phyloP scores from a whole-genome alignment of 305 asterid genomes.

The Ruellia speciosa region DNA sequence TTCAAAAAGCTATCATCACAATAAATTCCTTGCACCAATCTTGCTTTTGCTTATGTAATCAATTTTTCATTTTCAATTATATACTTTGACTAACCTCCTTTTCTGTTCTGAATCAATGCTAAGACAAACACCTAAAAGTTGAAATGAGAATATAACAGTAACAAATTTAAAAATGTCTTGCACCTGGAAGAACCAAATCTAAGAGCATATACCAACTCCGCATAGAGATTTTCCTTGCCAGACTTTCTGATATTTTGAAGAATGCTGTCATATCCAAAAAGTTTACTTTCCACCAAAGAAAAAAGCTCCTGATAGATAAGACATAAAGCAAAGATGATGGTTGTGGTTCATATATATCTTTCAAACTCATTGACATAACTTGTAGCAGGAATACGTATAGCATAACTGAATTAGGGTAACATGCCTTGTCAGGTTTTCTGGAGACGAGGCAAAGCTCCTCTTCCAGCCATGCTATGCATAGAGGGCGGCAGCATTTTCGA shows the following conservation, averaged over 20 bases:
- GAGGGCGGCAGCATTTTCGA: background rate
- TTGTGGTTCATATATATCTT: conserved; percentile 2
- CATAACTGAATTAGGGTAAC: conserved; percentile 10
- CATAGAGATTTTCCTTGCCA: conserved; percentile 75
- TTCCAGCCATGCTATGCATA: background rate
- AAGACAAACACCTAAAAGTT: background rate
- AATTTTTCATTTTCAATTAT: conserved; percentile 11
- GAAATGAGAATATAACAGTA: conserved; percentile 4
- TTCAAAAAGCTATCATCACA: conserved; percentile 9
- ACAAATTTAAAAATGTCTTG: background rate
- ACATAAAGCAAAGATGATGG: conserved; percentile 15
- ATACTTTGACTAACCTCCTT: conserved; percentile 11
- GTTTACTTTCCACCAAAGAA: conserved; percentile 39
- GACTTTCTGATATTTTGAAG: conserved; percentile 64
- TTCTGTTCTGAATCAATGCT: conserved; percentile 4
- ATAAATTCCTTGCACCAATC: conserved; percentile 15
- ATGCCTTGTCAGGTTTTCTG: conserved; percentile 47
- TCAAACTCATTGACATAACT: conserved; percentile 11
- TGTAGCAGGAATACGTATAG: conserved; percentile 10
- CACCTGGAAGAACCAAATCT: conserved; percentile 75
- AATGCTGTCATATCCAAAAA: conserved; percentile 51
- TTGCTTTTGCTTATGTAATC: conserved; percentile 14
- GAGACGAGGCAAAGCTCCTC: background rate
- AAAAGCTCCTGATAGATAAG: conserved; percentile 49
- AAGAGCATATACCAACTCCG: conserved; percentile 69